phyloP scores from a whole-genome alignment of 441 rosid genomes.

The Syzygium malaccense region DNA sequence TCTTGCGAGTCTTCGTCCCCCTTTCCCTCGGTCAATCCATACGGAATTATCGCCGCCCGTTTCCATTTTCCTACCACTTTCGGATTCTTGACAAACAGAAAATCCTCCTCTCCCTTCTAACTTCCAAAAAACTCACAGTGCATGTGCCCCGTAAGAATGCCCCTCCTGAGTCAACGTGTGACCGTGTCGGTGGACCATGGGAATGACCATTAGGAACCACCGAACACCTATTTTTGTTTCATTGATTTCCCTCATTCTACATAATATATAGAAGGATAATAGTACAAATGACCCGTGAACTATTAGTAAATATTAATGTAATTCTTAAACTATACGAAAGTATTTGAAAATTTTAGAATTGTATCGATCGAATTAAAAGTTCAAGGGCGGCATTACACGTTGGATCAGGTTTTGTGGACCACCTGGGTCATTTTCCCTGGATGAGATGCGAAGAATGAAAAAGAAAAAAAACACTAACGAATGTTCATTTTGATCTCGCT shows the following conservation, averaged over 20 bases:
- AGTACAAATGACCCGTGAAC: neutral
- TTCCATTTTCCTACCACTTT: neutral
- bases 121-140: neutral
- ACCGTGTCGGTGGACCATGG: neutral
- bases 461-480: neutral
- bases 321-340: too few species aligned
- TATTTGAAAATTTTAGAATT: neutral
- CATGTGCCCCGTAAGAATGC: neutral
- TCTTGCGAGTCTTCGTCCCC: neutral
- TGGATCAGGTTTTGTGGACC: rapidly evolving
- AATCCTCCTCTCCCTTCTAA: neutral
- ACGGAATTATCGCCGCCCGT: neutral
- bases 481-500: neutral
- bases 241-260: neutral
- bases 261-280: neutral
- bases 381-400: rapidly evolving
- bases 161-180: neutral
- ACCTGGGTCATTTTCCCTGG: rapidly evolving
- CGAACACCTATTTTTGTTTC: neutral
- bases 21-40: neutral
- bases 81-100: neutral
- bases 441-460: rapidly evolving
- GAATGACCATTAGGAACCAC: neutral
- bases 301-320: too few species aligned
- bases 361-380: neutral